A percentile compares a stretch with the other conserved stretches of the same genome.
Evolutionary conservation across 495 filamentous ascomycete species (phyloP).

Genomic region (Jackrogersella multiformis): DNA sequence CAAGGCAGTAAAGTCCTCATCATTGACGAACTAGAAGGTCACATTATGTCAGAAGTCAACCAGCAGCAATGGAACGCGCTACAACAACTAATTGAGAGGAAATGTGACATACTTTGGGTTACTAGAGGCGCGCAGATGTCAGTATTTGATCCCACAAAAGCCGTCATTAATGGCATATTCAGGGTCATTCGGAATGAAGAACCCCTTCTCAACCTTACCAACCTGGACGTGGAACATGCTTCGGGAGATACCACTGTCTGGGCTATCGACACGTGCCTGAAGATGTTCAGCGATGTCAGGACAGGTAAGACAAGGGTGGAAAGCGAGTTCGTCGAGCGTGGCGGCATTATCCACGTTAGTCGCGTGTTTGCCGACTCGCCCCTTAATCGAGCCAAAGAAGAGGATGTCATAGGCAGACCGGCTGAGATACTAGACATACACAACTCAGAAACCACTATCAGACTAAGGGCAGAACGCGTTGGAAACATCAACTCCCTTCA

Average conservation of each 20-base stretch:
- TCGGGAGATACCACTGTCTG: not conserved
- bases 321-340: constrained; percentile 46
- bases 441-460: constrained; percentile 18
- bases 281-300: not conserved
- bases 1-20: not conserved
- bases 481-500: constrained; percentile 33
- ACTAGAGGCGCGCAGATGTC: constrained; percentile 44
- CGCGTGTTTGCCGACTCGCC: constrained; percentile 30
- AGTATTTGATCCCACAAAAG: constrained; percentile 41
- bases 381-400: constrained; percentile 28
- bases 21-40: not conserved
- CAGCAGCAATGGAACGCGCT: constrained; percentile 30
- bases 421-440: not conserved
- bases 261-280: constrained; percentile 27
- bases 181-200: constrained; percentile 45
- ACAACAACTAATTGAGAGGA: not conserved
- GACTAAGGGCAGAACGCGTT: constrained; percentile 32
- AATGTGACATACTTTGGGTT: constrained; percentile 46
- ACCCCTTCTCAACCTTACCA: constrained; percentile 35
- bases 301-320: constrained; percentile 12
- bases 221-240: constrained; percentile 42
- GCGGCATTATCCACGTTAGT: constrained; percentile 42
- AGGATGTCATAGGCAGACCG: not conserved
- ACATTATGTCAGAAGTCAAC: not conserved
- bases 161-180: constrained; percentile 43